Percentiles rank a stretch among this genome's conserved stretches.
Evolutionary conservation across 305 asterid species (phyloP).

Genomic region (Solanum hybrid): DNA sequence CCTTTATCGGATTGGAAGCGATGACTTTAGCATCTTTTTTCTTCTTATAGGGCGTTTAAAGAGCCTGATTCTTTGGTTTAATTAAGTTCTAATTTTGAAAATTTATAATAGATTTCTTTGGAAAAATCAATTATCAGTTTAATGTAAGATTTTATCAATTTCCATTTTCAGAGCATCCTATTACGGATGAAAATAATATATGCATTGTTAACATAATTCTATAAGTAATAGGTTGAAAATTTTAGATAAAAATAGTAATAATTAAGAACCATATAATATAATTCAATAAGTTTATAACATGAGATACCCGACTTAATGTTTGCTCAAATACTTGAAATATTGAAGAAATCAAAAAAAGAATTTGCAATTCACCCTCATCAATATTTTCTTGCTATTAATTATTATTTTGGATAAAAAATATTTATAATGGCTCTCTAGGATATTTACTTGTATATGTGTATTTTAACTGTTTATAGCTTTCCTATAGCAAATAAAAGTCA

Average conservation of each 20-base stretch:
- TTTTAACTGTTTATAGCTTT: too few species aligned
- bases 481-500: background rate
- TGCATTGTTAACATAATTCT: background rate
- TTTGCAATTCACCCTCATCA: background rate
- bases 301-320: background rate
- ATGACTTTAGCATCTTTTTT: background rate
- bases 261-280: too few species aligned
- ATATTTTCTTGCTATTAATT: too few species aligned
- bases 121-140: too few species aligned
- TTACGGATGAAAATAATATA: too few species aligned
- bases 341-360: background rate
- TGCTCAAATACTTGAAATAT: background rate
- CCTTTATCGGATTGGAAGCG: background rate
- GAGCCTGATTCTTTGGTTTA: background rate
- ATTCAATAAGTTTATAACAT: background rate
- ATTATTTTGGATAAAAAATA: too few species aligned
- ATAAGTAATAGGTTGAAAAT: background rate
- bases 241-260: background rate
- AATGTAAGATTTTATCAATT: background rate
- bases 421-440: background rate
- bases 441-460: background rate
- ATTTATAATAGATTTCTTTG: background rate
- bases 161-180: background rate
- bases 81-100: too few species aligned
- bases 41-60: background rate